These are phyloP conservation scores for Angomonas ambiguus DNA, from an alignment of 208 protist genomes.

Conservation along the genomic window DNA sequence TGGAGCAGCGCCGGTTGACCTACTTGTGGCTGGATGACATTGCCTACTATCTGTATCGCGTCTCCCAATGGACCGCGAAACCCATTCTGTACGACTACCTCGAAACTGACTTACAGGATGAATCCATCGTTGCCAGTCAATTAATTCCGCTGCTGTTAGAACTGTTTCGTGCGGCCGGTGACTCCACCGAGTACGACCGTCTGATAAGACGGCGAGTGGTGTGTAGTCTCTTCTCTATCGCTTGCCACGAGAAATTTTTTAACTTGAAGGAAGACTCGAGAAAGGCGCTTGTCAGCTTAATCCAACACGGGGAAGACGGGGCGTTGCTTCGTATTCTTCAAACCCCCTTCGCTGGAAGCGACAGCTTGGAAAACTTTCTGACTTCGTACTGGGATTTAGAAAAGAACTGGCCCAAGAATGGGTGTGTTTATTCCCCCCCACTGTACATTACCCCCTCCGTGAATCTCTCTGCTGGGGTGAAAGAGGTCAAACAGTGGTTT, in stretches of 20 bases:
- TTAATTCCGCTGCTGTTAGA: constrained; percentile 68
- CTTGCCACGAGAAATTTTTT: constrained; percentile 64
- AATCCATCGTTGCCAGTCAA: constrained; percentile 51
- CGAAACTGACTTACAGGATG: constrained; percentile 76
- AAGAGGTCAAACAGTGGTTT: constrained; percentile 17
- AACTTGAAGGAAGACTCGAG: constrained; percentile 42
- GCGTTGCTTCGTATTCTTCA: constrained; percentile 38
- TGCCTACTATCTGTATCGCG: constrained; percentile 83
- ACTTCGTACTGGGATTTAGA: constrained; percentile 60
- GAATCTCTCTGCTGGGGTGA: constrained; percentile 5
- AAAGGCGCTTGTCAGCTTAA: constrained; percentile 29
- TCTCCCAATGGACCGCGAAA: constrained; percentile 49
- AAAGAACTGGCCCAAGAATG: constrained; percentile 75
- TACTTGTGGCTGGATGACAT: constrained; percentile 87
- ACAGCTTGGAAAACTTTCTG: constrained; percentile 13
- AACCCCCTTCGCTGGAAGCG: constrained; percentile 2
- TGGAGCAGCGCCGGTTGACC: constrained; percentile 78
- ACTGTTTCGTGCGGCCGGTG: constrained; percentile 40
- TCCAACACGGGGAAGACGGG: constrained; percentile 31
- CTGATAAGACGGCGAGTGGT: constrained; percentile 48
- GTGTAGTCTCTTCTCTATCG: constrained; percentile 49
- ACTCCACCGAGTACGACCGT: constrained; percentile 30
- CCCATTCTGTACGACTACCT: constrained; percentile 86
- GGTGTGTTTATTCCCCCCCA: constrained; percentile 50
- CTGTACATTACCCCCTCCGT: constrained; percentile 10